Conservation (phyloP, 2,329 filamentous ascomycete genomes). For the Pseudogymnoascus sp. region DNA sequence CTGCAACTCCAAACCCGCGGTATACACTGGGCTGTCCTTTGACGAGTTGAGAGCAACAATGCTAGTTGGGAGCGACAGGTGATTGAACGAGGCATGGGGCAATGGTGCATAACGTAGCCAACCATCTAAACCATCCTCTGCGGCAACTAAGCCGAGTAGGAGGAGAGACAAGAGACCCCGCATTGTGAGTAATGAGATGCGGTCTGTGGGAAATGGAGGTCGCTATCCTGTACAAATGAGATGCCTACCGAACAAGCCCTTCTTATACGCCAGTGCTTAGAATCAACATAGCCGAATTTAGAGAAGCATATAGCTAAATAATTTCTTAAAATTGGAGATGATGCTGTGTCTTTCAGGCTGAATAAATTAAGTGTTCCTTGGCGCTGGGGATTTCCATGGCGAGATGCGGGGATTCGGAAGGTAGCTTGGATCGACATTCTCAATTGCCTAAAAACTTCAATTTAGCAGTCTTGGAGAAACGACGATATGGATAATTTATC, state of each 20-base stretch:
- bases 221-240: background rate
- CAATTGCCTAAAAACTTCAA: background rate
- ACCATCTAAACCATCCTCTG: conserved; percentile 52
- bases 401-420: background rate
- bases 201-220: background rate
- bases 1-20: conserved; percentile 50
- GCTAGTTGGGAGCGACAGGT: conserved; percentile 33
- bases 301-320: background rate
- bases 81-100: conserved; percentile 30
- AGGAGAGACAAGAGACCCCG: background rate
- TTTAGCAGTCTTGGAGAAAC: background rate
- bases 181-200: background rate
- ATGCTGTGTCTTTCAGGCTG: background rate
- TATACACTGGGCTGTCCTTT: conserved; percentile 46
- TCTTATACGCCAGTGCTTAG: background rate
- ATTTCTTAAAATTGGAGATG: conserved; percentile 1
- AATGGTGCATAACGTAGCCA: conserved; percentile 58
- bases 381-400: background rate
- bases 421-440: background rate
- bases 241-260: background rate
- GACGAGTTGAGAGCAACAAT: conserved; percentile 48
- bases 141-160: conserved; percentile 21
- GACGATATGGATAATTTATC: background rate
- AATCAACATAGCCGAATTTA: background rate
- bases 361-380: background rate